Evolutionary conservation across 2,329 filamentous ascomycete species (phyloP).

Genomic region (Fusarium phyllophilum): DNA sequence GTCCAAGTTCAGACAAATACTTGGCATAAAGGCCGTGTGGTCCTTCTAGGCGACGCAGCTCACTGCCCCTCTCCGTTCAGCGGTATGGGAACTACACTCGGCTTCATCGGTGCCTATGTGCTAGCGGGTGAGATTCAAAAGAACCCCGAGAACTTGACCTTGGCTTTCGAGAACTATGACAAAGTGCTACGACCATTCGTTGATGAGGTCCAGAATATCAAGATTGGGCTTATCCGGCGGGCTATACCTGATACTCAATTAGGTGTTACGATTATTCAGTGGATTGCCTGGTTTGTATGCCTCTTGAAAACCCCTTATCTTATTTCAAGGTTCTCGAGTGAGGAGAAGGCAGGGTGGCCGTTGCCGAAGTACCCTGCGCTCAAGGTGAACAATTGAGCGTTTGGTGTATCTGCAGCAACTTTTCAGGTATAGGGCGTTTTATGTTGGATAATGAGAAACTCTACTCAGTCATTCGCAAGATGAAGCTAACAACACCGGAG

Average conservation of each 20-base stretch:
- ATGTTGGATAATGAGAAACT: neutral
- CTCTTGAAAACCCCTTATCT: constrained; percentile 12
- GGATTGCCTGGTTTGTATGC: constrained; percentile 25
- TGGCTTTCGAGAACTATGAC: constrained; percentile 29
- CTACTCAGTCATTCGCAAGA: neutral
- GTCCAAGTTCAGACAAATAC: constrained; percentile 16
- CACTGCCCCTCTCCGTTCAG: constrained; percentile 28
- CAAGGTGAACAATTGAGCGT: neutral
- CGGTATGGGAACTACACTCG: constrained; percentile 23
- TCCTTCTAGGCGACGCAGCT: constrained; percentile 21
- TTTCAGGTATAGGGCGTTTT: accelerated
- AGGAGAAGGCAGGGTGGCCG: constrained; percentile 25
- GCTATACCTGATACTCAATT: constrained; percentile 13
- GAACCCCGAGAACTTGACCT: neutral
- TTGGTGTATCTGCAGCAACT: accelerated
- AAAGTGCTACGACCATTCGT: constrained; percentile 17
- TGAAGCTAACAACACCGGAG: neutral
- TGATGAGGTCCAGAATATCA: constrained; percentile 23
- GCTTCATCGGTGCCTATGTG: constrained; percentile 28
- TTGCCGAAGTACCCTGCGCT: constrained; percentile 25
- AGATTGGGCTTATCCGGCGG: neutral
- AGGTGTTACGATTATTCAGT: constrained; percentile 21
- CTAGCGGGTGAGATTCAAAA: constrained; percentile 26
- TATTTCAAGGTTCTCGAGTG: constrained; percentile 23
- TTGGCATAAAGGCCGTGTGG: constrained; percentile 17